Evolutionary conservation across 768 basidiomycete genomes (phyloP), one percentile per base, ranked within the genome.

Genomic region (Lactarius evosmus): DNA sequence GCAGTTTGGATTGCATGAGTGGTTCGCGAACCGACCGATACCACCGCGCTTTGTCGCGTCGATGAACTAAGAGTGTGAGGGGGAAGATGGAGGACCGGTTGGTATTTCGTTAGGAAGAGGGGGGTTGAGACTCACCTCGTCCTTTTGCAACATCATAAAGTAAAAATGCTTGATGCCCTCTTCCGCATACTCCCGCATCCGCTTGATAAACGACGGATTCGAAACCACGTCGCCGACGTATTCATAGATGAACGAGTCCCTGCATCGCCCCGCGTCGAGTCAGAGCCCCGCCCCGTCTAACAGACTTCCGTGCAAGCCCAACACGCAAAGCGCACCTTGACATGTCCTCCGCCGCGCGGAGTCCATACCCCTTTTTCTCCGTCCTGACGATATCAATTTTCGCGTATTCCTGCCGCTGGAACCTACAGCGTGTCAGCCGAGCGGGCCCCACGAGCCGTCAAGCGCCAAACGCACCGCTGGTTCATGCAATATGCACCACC

Each of bases 81-180:
- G 40, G 29, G 51, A 14, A 38, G 9, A 49, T 11, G 57, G 16
- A 29, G 11, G 56, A 4, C 6, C 7, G 22, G 30, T 30, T 38
- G 36, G 36, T 16, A 56, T 36, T 7, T 32, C n/a, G 11, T 27
- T 16, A 7, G 17, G 0, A 2, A 19, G 27, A 29, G 19, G 33
- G 12, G 4, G 19, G 44, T 36, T 36, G 19, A 16, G 85, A 60
- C 63, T 32, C 69, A 94, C 95, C 83, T 98, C 95, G 69, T 96
- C 95, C 72, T 92, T 94, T 77, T 99, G 97, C 62, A 99, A 76
- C 91, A 96, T 95, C 97, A 98, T 99, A 74, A 99, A 99, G 78
- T 98, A 99, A 70, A 98, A 99, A 74, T 98, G 97, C 58, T 84
- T 81, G 67, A 98, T 94, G 19, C 96, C 96, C 73, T 97, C 93